Percentiles rank a stretch among this genome's conserved stretches.
phyloP scores from a whole-genome alignment of 2,329 filamentous ascomycete species.

The Colletotrichum spaethianum region DNA sequence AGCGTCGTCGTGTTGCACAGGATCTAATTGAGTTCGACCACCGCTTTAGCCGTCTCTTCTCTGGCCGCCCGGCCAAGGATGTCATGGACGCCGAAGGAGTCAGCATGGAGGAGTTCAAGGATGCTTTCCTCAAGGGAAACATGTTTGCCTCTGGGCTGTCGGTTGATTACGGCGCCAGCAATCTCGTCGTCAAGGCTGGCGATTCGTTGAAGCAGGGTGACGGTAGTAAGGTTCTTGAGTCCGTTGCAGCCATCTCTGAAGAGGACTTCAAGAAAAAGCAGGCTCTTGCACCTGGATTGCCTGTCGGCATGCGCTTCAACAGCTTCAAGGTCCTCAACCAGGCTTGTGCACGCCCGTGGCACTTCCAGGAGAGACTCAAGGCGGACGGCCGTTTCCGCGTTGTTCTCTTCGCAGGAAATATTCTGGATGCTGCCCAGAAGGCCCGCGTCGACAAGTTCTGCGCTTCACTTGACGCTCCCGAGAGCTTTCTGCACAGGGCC shows the following conservation, averaged over 20 bases:
- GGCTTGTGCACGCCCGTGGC: conserved; percentile 67
- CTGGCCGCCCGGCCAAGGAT: conserved; percentile 70
- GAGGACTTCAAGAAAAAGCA: conserved; percentile 26
- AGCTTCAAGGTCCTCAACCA: conserved; percentile 74
- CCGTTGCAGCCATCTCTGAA: conserved; percentile 49
- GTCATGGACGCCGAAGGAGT: conserved; percentile 73
- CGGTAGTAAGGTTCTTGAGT: conserved; percentile 54
- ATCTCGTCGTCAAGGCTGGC: conserved; percentile 68
- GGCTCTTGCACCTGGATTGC: conserved; percentile 58
- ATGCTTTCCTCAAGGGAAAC: conserved; percentile 71
- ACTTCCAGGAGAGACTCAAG: conserved; percentile 69
- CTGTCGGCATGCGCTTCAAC: conserved; percentile 71
- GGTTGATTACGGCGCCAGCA: conserved; percentile 71
- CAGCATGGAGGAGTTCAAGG: conserved; percentile 74
- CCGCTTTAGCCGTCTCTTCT: conserved; percentile 69
- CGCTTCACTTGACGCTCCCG: conserved; percentile 50
- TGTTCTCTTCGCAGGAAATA: conserved; percentile 73
- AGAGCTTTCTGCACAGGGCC: conserved; percentile 33
- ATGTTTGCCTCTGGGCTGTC: conserved; percentile 65
- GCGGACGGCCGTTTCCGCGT: conserved; percentile 72
- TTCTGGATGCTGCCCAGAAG: conserved; percentile 60
- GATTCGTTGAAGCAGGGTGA: conserved; percentile 60
- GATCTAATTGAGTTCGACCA: conserved; percentile 73
- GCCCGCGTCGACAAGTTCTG: conserved; percentile 63
- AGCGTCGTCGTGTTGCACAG: conserved; percentile 72